Conservation (phyloP, 2,329 filamentous ascomycete species). For the Diplocarpon rosae region DNA sequence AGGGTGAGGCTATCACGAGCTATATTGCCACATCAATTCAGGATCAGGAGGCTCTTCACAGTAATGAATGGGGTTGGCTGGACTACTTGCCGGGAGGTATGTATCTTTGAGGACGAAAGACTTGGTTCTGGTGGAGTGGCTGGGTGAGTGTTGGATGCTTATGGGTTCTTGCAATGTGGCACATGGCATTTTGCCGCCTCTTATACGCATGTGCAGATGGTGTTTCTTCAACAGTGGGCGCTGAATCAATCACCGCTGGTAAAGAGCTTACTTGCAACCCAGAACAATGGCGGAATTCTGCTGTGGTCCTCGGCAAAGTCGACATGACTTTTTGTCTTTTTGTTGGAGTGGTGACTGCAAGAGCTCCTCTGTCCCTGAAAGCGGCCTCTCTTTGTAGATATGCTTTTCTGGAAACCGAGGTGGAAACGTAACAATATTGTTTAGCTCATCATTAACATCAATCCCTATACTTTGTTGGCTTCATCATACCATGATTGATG, state of each 20-base stretch:
- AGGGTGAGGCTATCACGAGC: conserved; percentile 5
- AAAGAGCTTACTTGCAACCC: not conserved
- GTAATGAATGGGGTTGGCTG: conserved; percentile 32
- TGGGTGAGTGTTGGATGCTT: not conserved
- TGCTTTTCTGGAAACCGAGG: conserved; percentile 3
- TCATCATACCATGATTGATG: not conserved
- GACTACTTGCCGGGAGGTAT: conserved; percentile 75
- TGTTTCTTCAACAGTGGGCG: not conserved
- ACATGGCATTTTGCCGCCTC: not conserved
- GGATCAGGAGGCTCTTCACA: conserved; percentile 46
- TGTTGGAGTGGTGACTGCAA: conserved; percentile 30
- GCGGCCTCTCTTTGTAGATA: conserved; percentile 24
- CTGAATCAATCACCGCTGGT: not conserved
- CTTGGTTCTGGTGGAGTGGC: not conserved
- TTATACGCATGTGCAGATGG: not conserved
- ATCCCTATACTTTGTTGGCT: conserved; percentile 49
- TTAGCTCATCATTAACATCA: conserved; percentile 89
- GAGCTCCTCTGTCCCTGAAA: conserved; percentile 57
- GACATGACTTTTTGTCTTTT: not conserved
- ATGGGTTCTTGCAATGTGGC: not conserved
- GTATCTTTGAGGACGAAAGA: conserved; percentile 56
- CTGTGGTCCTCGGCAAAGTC: not conserved
- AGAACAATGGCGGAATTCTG: not conserved
- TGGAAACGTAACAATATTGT: conserved; percentile 30
- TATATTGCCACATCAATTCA: conserved; percentile 44